Percentiles rank a stretch among this genome's conserved stretches.
phyloP scores from a whole-genome alignment of 2,329 filamentous ascomycete species.

The Apiospora pterosperma region DNA sequence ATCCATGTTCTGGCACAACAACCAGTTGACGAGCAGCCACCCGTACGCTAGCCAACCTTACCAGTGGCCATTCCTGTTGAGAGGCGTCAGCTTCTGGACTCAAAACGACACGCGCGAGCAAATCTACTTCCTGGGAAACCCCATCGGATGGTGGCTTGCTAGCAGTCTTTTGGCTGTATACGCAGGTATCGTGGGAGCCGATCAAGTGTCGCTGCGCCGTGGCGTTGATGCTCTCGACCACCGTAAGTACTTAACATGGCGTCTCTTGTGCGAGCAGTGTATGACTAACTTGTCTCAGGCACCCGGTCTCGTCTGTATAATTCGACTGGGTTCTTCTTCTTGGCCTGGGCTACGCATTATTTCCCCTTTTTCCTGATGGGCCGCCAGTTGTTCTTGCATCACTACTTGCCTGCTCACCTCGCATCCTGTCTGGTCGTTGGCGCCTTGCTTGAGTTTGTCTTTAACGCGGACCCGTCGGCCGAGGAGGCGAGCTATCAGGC shows the following conservation, averaged over 20 bases:
- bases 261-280: neutral
- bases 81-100: constrained; percentile 99
- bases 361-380: constrained; percentile 98
- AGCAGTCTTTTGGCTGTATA: constrained; percentile 92
- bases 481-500: constrained; percentile 48
- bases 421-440: constrained; percentile 88
- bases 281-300: constrained; percentile 45
- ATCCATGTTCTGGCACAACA: constrained; percentile 99
- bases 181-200: constrained; percentile 84
- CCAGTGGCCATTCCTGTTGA: constrained; percentile 95
- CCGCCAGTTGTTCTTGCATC: constrained; percentile 94
- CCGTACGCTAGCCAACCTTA: constrained; percentile 93
- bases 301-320: constrained; percentile 95
- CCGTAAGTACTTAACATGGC: constrained; percentile 63
- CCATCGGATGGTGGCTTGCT: constrained; percentile 94
- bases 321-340: constrained; percentile 98
- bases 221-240: constrained; percentile 90
- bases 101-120: constrained; percentile 92
- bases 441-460: constrained; percentile 91
- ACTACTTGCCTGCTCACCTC: constrained; percentile 93
- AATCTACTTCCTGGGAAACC: constrained; percentile 98
- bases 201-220: constrained; percentile 89
- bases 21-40: constrained; percentile 92
- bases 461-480: constrained; percentile 77
- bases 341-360: constrained; percentile 96